phyloP scores from a whole-genome alignment of 768 basidiomycete species.

The Gymnopilus dilepis region DNA sequence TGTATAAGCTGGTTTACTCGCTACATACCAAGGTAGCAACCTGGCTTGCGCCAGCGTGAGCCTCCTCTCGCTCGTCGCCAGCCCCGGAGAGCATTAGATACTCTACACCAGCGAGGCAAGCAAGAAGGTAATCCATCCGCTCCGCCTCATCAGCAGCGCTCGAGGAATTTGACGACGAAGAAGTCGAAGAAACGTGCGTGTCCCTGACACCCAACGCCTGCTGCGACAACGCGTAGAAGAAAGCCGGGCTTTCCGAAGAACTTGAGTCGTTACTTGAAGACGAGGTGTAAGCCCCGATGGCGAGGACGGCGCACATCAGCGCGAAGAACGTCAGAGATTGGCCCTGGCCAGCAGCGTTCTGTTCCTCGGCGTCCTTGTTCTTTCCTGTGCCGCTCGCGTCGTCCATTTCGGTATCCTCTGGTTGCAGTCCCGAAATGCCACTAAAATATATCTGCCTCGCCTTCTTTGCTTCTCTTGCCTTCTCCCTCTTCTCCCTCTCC shows the following conservation, averaged over 20 bases:
- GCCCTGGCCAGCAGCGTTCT: neutral
- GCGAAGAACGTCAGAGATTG: constrained; percentile 57
- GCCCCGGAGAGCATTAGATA: constrained; percentile 35
- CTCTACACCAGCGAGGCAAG: constrained; percentile 60
- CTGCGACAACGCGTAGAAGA: constrained; percentile 42
- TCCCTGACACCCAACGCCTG: constrained; percentile 47
- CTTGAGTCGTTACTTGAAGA: constrained; percentile 3
- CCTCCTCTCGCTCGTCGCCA: constrained; percentile 3
- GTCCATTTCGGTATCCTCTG: constrained; percentile 1
- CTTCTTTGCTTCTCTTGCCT: constrained; percentile 26
- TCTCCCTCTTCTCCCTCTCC: constrained; percentile 24
- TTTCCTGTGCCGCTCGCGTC: neutral
- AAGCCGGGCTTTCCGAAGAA: constrained; percentile 28
- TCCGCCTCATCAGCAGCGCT: constrained; percentile 31
- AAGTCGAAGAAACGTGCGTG: constrained; percentile 25
- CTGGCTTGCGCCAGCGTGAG: neutral
- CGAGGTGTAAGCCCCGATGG: constrained; percentile 55
- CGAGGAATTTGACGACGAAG: neutral
- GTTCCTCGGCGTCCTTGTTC: neutral
- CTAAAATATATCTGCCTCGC: constrained; percentile 30
- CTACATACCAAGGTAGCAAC: constrained; percentile 48
- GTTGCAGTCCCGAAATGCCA: constrained; percentile 21
- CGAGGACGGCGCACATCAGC: constrained; percentile 59
- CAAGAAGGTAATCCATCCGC: constrained; percentile 57
- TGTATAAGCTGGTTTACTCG: constrained; percentile 7